phyloP scores from a whole-genome alignment of 768 basidiomycete species.

The Trametes coccinea region DNA sequence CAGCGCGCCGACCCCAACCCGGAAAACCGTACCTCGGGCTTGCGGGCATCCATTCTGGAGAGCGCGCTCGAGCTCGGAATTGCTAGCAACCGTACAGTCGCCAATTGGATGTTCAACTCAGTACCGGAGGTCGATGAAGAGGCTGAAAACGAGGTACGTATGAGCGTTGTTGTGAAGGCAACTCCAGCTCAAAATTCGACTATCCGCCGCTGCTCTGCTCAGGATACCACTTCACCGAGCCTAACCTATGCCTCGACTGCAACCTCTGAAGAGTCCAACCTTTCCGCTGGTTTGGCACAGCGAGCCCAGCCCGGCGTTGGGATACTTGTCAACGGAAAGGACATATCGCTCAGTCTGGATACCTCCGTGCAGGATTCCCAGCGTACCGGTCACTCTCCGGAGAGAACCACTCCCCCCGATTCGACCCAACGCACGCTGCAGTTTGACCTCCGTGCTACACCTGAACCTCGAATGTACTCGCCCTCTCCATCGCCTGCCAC shows the following conservation, averaged over 20 bases:
- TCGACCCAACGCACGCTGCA: conserved; percentile 23
- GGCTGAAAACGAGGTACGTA: conserved; percentile 37
- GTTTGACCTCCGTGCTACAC: conserved; percentile 35
- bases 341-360: conserved; percentile 10
- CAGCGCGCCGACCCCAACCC: conserved; percentile 12
- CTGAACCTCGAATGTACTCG: conserved; percentile 25
- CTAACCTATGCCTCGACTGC: conserved; percentile 44
- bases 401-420: conserved; percentile 10
- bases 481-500: conserved; percentile 10
- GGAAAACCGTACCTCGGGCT: conserved; percentile 50
- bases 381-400: conserved; percentile 2
- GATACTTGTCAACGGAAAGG: conserved; percentile 16
- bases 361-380: conserved; percentile 11
- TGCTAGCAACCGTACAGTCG: conserved; percentile 55
- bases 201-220: background rate
- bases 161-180: background rate
- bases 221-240: conserved; percentile 34
- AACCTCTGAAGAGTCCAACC: conserved; percentile 44
- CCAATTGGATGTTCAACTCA: conserved; percentile 74
- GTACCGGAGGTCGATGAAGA: conserved; percentile 59
- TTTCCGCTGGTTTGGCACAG: conserved; percentile 26
- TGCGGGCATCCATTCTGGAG: conserved; percentile 75
- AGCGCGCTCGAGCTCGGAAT: conserved; percentile 70
- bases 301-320: conserved; percentile 27
- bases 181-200: background rate